Base-by-base conservation (phyloP, 176 grass and related monocot genomes). In the Triticum monococcum region DNA sequence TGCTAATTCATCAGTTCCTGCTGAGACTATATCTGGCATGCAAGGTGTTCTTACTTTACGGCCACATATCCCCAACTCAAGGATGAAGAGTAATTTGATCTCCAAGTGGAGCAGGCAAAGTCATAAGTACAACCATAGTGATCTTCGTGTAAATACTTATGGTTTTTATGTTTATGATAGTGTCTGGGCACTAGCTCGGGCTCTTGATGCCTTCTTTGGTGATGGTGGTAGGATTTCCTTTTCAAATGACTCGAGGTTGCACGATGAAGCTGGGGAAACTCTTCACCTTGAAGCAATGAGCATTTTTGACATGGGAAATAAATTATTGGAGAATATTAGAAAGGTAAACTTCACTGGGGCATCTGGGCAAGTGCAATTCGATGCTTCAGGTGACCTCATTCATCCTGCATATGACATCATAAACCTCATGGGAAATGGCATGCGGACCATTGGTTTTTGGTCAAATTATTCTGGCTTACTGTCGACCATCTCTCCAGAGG, bases 391-490 rank as follows among this genome's bases (percentile, higher is more conserved):
- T 38, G 82, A 94, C 11, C 85, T 98, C 75, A 72, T 98, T 89
- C 91, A 17, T 83, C 93, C 96, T 61, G 81, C 96, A 9, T 98
- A 96, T 91, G 96, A 98, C 75, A 81, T 98, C 79, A 92, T 98
- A 81, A 98, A 91, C 43, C 41, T 98, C 12, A 85, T 92, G 22
- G 93, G 96, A 72, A 98, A 88, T 46, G 96, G 96, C 25, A 81
- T 84, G 71, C 90, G 90, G 8, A 96, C 79, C 6, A 64, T 98
- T 61, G 96, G 96, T 83, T 98, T 77, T 81, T 98, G 96, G 96
- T 96, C 96, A 52, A 98, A 98, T 70, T 94, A 91, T 94, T 94
- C 96, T 59, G 83, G 88, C 5, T 66, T 90, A 50, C 67, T 98
- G 36, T 92, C 96, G 0, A 88, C 88, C 13, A n/a, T 91, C 25